Base-by-base conservation (phyloP, 2,329 filamentous ascomycete species). In the Phaeosphaeriaceae sp. region DNA sequence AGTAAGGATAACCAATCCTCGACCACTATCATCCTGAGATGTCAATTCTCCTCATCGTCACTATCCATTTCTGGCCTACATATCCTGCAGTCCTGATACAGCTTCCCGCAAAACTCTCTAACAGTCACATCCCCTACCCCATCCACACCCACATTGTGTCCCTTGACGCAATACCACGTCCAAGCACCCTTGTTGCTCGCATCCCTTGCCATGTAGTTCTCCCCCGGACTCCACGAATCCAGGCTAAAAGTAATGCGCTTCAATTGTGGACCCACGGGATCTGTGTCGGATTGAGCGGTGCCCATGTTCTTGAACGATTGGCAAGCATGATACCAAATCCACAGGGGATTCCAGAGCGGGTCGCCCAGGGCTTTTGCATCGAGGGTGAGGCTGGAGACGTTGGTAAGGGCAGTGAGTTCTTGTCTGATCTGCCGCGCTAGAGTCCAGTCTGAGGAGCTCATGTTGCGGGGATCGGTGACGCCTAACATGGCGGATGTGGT, bases 301-400 rank as follows among this genome's bases (percentile, higher is more conserved):
- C 72, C 74, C 58, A 76, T 71, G 9, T 61, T 53, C 57, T 74
- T 75, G 60, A 78, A 76, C 0, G 67, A 66, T 48, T 75, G 71
- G 2, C 65, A 65, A 1, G 74, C 68, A 25, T 77, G 73, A 56
- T 71, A 77, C 76, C 76, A 78, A 25, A 77, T 71, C 74, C 74
- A 77, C 1, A 78, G 65, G 9, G 76, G 76, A 44, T 78, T 78
- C 76, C 76, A 78, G 11, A 78, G 66, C 7, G 74, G 74, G 48
- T 78, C 73, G 2, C 73, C 72, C 19, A 77, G 68, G 22, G 76
- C 76, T 54, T 72, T 75, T 40, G 75, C 71, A 33, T 73, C 56
- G 56, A 75, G 62, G 19, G 71, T 67, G 51, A 72, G 62, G 25
- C 62, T 56, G 20, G 60, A 56, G 40, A 70, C 63, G 17, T 62